Evolutionary conservation across 768 basidiomycete species (phyloP).

Genomic region (Mycena metata): DNA sequence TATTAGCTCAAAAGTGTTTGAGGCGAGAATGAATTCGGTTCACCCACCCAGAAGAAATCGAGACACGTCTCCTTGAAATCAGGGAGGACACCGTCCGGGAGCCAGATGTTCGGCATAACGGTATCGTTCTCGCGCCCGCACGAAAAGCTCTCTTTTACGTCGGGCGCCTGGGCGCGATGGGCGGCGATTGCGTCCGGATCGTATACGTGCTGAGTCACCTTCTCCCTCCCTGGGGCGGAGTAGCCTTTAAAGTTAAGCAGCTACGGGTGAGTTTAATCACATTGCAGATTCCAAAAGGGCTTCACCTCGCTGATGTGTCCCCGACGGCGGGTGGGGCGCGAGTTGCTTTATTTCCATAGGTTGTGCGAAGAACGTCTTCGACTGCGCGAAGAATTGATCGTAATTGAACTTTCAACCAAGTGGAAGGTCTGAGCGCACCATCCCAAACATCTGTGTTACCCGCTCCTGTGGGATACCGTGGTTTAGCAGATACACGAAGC

Average conservation of each 20-base stretch:
- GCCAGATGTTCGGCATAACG: constrained; percentile 70
- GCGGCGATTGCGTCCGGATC: neutral
- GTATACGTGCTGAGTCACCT: constrained; percentile 48
- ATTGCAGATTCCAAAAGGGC: too few relatives aligned
- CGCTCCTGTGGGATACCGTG: constrained; percentile 55
- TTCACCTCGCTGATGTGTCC: constrained; percentile 45
- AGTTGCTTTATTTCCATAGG: constrained; percentile 55
- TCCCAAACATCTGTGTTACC: constrained; percentile 56
- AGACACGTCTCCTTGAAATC: constrained; percentile 67
- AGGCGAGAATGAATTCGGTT: constrained; percentile 46
- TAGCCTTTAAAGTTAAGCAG: constrained; percentile 47
- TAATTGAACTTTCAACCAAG: neutral
- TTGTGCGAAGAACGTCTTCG: constrained; percentile 54
- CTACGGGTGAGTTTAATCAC: constrained; percentile 49
- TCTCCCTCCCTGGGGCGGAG: constrained; percentile 55
- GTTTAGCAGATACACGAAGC: constrained; percentile 64
- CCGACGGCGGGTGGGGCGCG: constrained; percentile 61
- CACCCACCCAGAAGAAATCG: constrained; percentile 65
- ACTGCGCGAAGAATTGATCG: constrained; percentile 45
- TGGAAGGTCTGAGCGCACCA: constrained; percentile 51
- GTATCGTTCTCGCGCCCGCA: constrained; percentile 62
- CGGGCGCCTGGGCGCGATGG: constrained; percentile 38
- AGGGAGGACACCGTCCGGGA: constrained; percentile 63
- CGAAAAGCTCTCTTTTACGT: constrained; percentile 69
- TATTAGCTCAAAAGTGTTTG: too few relatives aligned